Evolutionary conservation across 2,329 filamentous ascomycete genomes (phyloP).

Genomic region (Hypoxylon sp.): DNA sequence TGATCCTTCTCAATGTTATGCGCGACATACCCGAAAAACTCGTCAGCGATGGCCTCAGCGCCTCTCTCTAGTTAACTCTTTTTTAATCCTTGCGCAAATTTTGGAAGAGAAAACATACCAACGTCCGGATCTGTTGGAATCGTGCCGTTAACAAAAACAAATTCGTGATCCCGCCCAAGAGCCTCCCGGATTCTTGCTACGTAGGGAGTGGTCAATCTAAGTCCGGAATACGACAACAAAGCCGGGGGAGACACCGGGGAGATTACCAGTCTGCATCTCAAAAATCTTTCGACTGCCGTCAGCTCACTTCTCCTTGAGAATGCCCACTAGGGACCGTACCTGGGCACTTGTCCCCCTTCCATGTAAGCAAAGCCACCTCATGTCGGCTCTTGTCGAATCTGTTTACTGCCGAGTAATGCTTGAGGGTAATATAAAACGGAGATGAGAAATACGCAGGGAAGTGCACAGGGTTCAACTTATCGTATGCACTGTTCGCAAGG

Average conservation of each 20-base stretch:
- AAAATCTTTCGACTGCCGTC: constrained; percentile 47
- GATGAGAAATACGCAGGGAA: constrained; percentile 15
- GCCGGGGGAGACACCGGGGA: constrained; percentile 5
- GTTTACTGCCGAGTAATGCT: constrained; percentile 13
- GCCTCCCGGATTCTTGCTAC: constrained; percentile 50
- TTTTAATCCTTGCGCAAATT: constrained; percentile 1
- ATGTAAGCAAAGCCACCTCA: constrained; percentile 45
- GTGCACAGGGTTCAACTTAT: constrained; percentile 4
- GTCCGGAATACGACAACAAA: constrained; percentile 4
- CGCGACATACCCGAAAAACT: constrained; percentile 48
- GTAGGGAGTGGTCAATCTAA: constrained; percentile 29
- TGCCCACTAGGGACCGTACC: constrained; percentile 36
- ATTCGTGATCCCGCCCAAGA: constrained; percentile 48
- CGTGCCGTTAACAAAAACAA: constrained; percentile 50
- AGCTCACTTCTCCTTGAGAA: constrained; percentile 24
- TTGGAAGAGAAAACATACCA: constrained; percentile 36
- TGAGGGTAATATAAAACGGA: constrained; percentile 14
- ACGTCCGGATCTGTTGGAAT: constrained; percentile 46
- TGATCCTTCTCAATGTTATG: constrained; percentile 43
- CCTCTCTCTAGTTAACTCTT: constrained; percentile 39
- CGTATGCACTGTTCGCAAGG: constrained; percentile 14
- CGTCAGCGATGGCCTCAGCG: constrained; percentile 46
- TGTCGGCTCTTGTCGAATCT: constrained; percentile 17
- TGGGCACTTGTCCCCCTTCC: constrained; percentile 50
- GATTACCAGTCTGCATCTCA: constrained; percentile 51